Evolutionary conservation across 306 rosid genomes (phyloP).

Genomic region (Ziziphus jujuba): DNA sequence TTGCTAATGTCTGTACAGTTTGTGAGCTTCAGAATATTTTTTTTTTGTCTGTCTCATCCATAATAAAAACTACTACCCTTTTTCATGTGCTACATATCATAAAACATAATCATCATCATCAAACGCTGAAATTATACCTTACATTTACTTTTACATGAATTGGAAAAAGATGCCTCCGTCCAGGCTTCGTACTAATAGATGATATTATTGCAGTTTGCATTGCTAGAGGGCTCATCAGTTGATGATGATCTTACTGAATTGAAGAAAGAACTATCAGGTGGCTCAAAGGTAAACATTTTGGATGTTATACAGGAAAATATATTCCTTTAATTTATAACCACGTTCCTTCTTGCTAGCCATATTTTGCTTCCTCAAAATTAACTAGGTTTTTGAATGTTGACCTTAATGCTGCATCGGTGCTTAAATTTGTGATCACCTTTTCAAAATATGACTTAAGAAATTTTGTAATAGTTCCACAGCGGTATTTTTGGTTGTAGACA

Average conservation of each 20-base stretch:
- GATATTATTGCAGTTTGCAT: slow-evolving; percentile 66
- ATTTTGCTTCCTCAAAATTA: background rate
- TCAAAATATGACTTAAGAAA: too few relatives aligned
- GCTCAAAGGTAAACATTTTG: slow-evolving; percentile 55
- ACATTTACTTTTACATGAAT: too few relatives aligned
- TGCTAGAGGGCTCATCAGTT: slow-evolving; percentile 83
- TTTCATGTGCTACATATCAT: background rate
- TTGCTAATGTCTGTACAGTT: background rate
- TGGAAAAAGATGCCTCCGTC: background rate
- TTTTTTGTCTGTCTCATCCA: background rate
- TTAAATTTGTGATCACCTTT: too few relatives aligned
- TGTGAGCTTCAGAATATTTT: background rate
- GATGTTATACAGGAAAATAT: background rate
- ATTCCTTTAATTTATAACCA: background rate
- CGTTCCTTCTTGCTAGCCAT: background rate
- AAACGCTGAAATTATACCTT: background rate
- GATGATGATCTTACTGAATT: slow-evolving; percentile 54
- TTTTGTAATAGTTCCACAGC: too few relatives aligned
- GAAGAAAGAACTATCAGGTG: slow-evolving; percentile 62
- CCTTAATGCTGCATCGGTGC: too few relatives aligned
- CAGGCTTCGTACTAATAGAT: background rate
- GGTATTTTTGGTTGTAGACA: too few relatives aligned
- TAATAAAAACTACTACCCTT: background rate
- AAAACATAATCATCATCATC: background rate
- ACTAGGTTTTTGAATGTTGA: background rate